Evolutionary conservation across 202 grass and related monocot species (phyloP), one percentile per base, ranked within the genome.

Genomic region (Miscanthus sacchariflorus): DNA sequence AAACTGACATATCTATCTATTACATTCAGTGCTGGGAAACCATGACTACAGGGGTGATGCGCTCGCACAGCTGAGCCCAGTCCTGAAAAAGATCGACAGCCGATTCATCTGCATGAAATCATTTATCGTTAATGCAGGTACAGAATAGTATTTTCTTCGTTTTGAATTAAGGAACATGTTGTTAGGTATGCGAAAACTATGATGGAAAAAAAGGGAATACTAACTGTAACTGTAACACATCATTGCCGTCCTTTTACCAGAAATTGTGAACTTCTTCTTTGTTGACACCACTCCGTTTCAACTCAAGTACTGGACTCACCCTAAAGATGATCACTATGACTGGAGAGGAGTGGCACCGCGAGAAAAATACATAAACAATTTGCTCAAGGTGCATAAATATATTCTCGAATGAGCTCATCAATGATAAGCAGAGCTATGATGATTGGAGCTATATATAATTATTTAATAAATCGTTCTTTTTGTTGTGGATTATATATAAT

Each of bases 41-140:
- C 97, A 99, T 87, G 94, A 99, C 88, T 99, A 96, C 76, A 90
- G 93, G 81, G 94, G 97, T 35, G 73, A 99, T 87, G 97, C 78
- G 11, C 10, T 93, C 9, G 97, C 97, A 12, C 93, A 99, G 54
- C 77, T 96, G 70, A 89, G 83, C 86, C 94, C 94, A 11, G 71
- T 91, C 66, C 28, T 95, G 74, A 74, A 48, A 5, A 90, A 83
- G 78, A 89, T 93, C 21, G 94, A 99, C 59, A 67, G 21, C 50
- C 81, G 97, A 38, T 99, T 96, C 81, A 84, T 97, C 63, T 99
- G 97, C 93, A 93, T 91, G 94, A 93, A 91, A 82, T 95, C 89
- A 0, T 99, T 92, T 14, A 76, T 95, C 64, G 89, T 99, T 77
- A 93, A 95, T 66, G 70, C 81, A 83, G 81, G 81, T 83, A 61